Evolutionary conservation across 2,329 filamentous ascomycete genomes (phyloP).

Genomic region (Fusarium liriodendri): DNA sequence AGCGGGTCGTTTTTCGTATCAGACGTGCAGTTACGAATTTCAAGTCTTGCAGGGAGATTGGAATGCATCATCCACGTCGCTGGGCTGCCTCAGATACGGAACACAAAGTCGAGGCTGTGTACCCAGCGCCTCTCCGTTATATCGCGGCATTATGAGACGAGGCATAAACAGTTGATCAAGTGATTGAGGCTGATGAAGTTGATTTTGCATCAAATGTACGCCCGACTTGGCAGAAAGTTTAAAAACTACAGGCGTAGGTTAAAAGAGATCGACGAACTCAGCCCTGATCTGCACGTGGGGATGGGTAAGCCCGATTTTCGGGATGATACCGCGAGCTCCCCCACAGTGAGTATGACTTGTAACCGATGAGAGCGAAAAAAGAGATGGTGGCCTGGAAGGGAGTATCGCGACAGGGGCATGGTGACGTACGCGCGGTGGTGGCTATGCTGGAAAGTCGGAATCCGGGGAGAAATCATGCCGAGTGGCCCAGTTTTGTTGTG

Average conservation of each 20-base stretch:
- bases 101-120: constrained; percentile 7
- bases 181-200: background rate
- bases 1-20: background rate
- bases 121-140: background rate
- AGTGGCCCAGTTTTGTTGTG: background rate
- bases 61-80: background rate
- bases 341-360: background rate
- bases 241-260: background rate
- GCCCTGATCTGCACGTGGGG: constrained; percentile 4
- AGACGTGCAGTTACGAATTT: background rate
- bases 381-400: background rate
- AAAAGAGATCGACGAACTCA: constrained; percentile 2
- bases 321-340: background rate
- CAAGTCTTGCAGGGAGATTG: background rate
- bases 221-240: background rate
- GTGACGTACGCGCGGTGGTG: background rate
- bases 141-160: background rate
- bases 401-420: background rate
- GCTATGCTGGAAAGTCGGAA: constrained; percentile 1
- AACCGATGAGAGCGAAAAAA: background rate
- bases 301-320: background rate
- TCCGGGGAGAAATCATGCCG: constrained; percentile 9
- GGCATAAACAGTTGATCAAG: background rate
- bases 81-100: background rate
- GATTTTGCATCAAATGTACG: background rate